A percentile compares a stretch with the other conserved stretches of the same genome.
These are phyloP conservation scores for Trypanosomatidae sp. DNA, from an alignment of 208 protist species.

Conservation along the genomic window DNA sequence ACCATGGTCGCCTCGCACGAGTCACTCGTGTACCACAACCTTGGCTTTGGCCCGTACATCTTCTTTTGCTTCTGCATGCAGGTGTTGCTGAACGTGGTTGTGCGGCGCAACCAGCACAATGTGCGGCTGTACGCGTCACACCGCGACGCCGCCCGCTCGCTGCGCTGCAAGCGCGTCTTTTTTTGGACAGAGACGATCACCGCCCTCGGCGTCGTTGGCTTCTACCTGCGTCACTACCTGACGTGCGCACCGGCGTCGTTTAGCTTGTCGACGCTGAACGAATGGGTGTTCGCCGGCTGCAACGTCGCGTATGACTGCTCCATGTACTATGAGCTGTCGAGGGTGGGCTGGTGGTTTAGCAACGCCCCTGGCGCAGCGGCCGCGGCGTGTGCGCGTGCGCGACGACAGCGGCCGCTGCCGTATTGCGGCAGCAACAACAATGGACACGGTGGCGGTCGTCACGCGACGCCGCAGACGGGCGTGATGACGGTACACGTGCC, in stretches of 20 bases:
- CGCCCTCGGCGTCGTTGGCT: conserved; percentile 24
- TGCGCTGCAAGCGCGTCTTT: conserved; percentile 20
- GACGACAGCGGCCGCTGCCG: too few species aligned
- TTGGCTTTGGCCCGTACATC: conserved; percentile 43
- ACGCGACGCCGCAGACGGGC: too few species aligned
- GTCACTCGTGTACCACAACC: conserved; percentile 38
- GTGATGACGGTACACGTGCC: too few species aligned
- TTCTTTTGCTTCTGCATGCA: conserved; percentile 41
- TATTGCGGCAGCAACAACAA: too few species aligned
- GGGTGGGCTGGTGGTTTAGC: conserved; percentile 52
- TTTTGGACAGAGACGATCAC: conserved; percentile 20
- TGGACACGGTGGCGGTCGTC: too few species aligned
- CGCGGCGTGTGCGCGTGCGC: too few species aligned
- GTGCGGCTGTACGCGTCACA: conserved; percentile 29
- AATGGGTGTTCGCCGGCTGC: conserved; percentile 45
- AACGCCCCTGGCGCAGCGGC: too few species aligned
- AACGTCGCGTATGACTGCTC: conserved; percentile 55
- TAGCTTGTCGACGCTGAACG: conserved; percentile 52
- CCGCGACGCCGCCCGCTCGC: conserved; percentile 21
- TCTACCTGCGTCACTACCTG: conserved; percentile 25
- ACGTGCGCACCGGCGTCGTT: conserved; percentile 56
- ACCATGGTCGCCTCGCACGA: conserved; percentile 49
- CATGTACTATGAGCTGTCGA: conserved; percentile 45
- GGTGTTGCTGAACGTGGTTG: conserved; percentile 14
- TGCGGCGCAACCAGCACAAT: conserved; percentile 36